Evolutionary conservation across 2,329 filamentous ascomycete species (phyloP).

Genomic region (Colletotrichum spaethianum): DNA sequence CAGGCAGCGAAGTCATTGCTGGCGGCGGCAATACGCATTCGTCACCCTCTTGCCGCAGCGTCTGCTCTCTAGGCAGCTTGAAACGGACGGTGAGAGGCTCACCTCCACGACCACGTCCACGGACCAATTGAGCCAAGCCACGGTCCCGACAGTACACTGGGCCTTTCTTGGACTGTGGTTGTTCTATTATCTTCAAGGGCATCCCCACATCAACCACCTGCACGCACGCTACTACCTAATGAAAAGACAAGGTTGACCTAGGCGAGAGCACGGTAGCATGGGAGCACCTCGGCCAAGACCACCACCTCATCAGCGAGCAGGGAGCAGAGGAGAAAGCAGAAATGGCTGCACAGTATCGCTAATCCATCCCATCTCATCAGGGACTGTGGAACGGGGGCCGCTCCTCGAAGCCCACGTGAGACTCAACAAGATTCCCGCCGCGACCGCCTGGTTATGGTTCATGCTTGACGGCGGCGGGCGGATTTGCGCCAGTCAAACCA

Average conservation of each 20-base stretch:
- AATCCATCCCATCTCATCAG: conserved; percentile 27
- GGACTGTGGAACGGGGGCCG: conserved; percentile 34
- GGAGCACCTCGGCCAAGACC: conserved; percentile 35
- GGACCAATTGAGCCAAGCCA: conserved; percentile 31
- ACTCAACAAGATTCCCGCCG: conserved; percentile 37
- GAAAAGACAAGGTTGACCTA: conserved; percentile 39
- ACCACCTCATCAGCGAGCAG: conserved; percentile 15
- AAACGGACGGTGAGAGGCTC: conserved; percentile 32
- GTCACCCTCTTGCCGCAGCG: conserved; percentile 27
- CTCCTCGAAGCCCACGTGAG: conserved; percentile 34
- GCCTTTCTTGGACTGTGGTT: conserved; percentile 13
- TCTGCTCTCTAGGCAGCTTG: conserved; percentile 32
- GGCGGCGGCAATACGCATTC: conserved; percentile 18
- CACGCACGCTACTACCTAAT: conserved; percentile 36
- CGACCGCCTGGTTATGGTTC: conserved; percentile 26
- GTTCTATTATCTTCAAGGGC: conserved; percentile 34
- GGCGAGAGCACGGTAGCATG: conserved; percentile 36
- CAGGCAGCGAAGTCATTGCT: conserved; percentile 25
- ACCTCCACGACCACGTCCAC: conserved; percentile 11
- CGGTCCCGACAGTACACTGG: conserved; percentile 17
- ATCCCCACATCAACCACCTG: conserved; percentile 39
- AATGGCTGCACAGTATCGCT: conserved; percentile 35
- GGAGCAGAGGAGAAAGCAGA: not conserved
- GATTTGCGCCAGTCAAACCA: conserved; percentile 27
- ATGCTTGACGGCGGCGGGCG: conserved; percentile 35